Conservation (phyloP, 2,329 filamentous ascomycete genomes). For the Diaporthe eres region DNA sequence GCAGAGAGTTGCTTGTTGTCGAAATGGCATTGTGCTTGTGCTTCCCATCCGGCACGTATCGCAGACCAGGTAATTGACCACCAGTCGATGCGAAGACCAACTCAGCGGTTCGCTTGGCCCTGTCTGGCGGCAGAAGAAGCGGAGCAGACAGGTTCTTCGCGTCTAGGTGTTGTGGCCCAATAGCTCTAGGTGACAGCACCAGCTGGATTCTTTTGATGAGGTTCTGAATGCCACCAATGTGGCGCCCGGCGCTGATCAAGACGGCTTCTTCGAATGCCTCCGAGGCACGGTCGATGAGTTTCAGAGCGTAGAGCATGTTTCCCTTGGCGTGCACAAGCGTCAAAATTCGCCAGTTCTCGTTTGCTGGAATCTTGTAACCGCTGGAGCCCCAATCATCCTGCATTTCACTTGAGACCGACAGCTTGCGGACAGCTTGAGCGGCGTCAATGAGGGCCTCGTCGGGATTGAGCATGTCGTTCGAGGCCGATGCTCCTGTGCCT, state of each 20-base stretch:
- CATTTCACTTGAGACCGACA: slow-evolving; percentile 35
- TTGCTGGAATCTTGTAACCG: slow-evolving; percentile 86
- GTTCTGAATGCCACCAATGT: slow-evolving; percentile 78
- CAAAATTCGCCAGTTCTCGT: slow-evolving; percentile 92
- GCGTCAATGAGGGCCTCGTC: slow-evolving; percentile 46
- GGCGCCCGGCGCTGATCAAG: slow-evolving; percentile 84
- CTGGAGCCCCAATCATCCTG: slow-evolving; percentile 76
- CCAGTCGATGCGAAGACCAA: slow-evolving; percentile 84
- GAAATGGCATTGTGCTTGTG: slow-evolving; percentile 86
- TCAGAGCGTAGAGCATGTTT: slow-evolving; percentile 95
- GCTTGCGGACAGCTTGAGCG: slow-evolving; percentile 42
- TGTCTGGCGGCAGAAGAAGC: slow-evolving; percentile 85
- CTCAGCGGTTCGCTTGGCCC: slow-evolving; percentile 84
- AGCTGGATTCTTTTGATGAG: slow-evolving; percentile 84
- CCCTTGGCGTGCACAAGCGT: slow-evolving; percentile 97
- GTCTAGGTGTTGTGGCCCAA: slow-evolving; percentile 45
- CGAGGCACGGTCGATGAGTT: slow-evolving; percentile 84
- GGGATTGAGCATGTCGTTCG: slow-evolving; percentile 41
- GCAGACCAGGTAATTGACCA: slow-evolving; percentile 82
- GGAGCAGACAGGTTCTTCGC: slow-evolving; percentile 65
- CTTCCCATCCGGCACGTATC: slow-evolving; percentile 77
- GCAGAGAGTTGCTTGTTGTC: slow-evolving; percentile 93
- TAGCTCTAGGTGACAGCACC: slow-evolving; percentile 70
- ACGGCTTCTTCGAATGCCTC: slow-evolving; percentile 96
- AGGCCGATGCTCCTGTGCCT: slow-evolving; percentile 44